Conservation (phyloP, 1,284 basidiomycete genomes). For the Gomphus bonarii region DNA sequence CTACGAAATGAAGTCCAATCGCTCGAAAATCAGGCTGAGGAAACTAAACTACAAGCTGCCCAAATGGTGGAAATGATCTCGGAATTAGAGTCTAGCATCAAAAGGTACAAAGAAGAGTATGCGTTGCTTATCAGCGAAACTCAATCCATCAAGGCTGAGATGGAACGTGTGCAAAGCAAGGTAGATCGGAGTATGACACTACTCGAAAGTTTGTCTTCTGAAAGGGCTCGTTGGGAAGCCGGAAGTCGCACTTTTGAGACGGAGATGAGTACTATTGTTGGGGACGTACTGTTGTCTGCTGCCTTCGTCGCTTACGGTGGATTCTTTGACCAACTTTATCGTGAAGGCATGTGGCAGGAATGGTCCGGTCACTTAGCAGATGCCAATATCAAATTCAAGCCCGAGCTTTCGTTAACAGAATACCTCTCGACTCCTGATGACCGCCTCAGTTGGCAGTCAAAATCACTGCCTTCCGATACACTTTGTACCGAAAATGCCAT, state of each 20-base stretch:
- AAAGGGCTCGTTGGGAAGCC: constrained; percentile 89
- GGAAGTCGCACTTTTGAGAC: constrained; percentile 95
- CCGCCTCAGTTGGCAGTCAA: constrained; percentile 91
- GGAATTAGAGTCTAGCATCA: constrained; percentile 90
- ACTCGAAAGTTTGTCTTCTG: constrained; percentile 90
- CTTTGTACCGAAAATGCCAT: constrained; percentile 98
- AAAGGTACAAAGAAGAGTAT: constrained; percentile 94
- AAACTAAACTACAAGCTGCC: constrained; percentile 85
- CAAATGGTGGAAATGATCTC: constrained; percentile 89
- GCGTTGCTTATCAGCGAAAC: constrained; percentile 95
- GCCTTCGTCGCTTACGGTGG: constrained; percentile 97
- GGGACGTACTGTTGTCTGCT: constrained; percentile 92
- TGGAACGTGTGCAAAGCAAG: constrained; percentile 96
- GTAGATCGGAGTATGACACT: constrained; percentile 96
- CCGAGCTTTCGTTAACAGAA: constrained; percentile 87
- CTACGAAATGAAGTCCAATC: constrained; percentile 92
- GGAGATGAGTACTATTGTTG: constrained; percentile 98
- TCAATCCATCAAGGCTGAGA: constrained; percentile 94
- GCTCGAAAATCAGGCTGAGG: constrained; percentile 85
- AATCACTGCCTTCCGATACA: constrained; percentile 89
- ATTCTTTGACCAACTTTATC: constrained; percentile 98
- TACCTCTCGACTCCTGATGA: constrained; percentile 98
- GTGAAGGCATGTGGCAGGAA: constrained; percentile 94
- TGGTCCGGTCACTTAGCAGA: constrained; percentile 87
- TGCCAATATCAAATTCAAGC: constrained; percentile 89